Evolutionary conservation across 441 rosid genomes (phyloP).

Genomic region (Gossypium gossypioides): DNA sequence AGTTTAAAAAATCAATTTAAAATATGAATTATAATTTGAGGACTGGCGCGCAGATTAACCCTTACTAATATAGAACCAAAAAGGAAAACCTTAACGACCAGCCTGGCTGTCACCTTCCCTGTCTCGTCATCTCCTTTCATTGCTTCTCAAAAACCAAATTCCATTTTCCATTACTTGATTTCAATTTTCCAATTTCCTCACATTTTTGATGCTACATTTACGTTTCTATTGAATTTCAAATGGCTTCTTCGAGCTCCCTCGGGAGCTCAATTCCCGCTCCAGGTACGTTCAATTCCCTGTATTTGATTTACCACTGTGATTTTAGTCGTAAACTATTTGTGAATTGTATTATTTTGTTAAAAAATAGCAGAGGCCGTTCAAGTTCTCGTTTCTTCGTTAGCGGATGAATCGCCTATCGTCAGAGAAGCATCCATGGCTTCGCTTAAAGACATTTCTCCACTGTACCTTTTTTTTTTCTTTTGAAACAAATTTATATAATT

Average conservation of each 20-base stretch:
- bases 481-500: background rate
- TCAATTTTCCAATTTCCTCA: background rate
- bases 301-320: background rate
- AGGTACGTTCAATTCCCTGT: slow-evolving; percentile 28
- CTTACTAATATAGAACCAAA: background rate
- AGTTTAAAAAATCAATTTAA: too few relatives aligned
- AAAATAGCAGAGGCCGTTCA: slow-evolving; percentile 71
- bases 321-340: background rate
- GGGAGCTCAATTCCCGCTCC: slow-evolving; percentile 64
- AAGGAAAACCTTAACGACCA: background rate
- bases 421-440: slow-evolving; percentile 79
- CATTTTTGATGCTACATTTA: background rate
- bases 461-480: slow-evolving; percentile 32
- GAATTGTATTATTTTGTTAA: background rate
- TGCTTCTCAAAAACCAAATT: background rate
- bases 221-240: slow-evolving; percentile 10
- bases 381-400: slow-evolving; percentile 67
- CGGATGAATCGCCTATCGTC: slow-evolving; percentile 74
- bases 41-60: too few relatives aligned
- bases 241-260: slow-evolving; percentile 69
- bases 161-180: too few relatives aligned
- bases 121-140: background rate
- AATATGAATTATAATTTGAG: too few relatives aligned
- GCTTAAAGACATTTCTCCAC: slow-evolving; percentile 59
- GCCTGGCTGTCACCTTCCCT: slow-evolving; percentile 6